Evolutionary conservation across 106 monocot genomes (phyloP).

Genomic region (Posidonia australis): DNA sequence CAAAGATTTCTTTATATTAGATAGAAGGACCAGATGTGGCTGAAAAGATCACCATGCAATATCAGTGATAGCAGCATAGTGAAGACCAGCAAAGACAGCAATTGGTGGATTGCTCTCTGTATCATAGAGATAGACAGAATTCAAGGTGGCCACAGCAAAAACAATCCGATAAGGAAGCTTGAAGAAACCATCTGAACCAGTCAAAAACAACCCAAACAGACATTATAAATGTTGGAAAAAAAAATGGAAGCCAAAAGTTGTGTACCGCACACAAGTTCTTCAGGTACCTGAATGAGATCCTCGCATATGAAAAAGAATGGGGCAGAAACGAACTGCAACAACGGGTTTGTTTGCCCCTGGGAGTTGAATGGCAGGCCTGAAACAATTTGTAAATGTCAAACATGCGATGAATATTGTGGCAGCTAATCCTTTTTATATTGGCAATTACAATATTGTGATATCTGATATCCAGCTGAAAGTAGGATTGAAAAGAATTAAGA

Average conservation of each 20-base stretch:
- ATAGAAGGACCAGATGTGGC: background rate
- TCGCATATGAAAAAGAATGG: slow-evolving; percentile 48
- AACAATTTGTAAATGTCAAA: slow-evolving; percentile 1
- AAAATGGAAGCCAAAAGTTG: background rate
- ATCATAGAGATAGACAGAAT: slow-evolving; percentile 86
- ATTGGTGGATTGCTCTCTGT: slow-evolving; percentile 74
- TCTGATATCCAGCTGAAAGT: no score
- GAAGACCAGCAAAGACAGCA: slow-evolving; percentile 75
- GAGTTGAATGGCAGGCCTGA: slow-evolving; percentile 70
- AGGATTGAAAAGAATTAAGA: background rate
- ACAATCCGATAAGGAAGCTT: slow-evolving; percentile 82
- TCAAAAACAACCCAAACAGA: slow-evolving; percentile 4
- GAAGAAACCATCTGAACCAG: slow-evolving; percentile 45
- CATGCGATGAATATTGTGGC: background rate
- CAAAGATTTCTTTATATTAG: background rate
- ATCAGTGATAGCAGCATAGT: slow-evolving; percentile 95
- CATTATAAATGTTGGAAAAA: background rate
- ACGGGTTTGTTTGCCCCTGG: slow-evolving; percentile 77
- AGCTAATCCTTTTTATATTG: no score
- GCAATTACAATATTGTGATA: no score
- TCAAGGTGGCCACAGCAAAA: slow-evolving; percentile 86
- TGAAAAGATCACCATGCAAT: slow-evolving; percentile 55
- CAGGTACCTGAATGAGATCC: slow-evolving; percentile 56
- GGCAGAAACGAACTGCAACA: slow-evolving; percentile 85
- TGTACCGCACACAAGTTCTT: background rate